Conservation (phyloP, 2,329 filamentous ascomycete genomes). For the Colletotrichum musicola region DNA sequence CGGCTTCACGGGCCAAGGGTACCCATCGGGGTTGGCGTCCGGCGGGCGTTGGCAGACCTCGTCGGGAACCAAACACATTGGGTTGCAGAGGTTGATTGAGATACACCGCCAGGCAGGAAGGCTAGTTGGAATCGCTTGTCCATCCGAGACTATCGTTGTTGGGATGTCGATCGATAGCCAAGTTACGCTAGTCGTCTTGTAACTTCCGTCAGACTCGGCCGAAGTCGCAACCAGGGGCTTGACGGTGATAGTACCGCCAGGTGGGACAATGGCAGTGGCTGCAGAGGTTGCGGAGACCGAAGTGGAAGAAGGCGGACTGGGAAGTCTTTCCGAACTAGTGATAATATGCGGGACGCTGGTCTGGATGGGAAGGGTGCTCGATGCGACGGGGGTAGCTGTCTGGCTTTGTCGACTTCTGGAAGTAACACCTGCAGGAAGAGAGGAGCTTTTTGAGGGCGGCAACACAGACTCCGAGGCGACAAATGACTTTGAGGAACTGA, state of each 20-base stretch:
- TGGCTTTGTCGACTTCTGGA: too few species aligned
- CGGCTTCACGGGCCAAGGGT: slow-evolving; percentile 21
- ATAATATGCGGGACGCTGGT: background rate
- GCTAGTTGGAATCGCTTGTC: background rate
- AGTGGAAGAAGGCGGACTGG: background rate
- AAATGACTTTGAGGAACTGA: background rate
- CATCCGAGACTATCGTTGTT: background rate
- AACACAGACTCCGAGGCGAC: background rate
- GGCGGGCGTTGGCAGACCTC: slow-evolving; percentile 6
- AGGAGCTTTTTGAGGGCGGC: background rate
- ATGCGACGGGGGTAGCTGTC: slow-evolving; percentile 10
- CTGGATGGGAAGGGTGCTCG: slow-evolving; percentile 17
- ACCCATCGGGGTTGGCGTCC: slow-evolving; percentile 2
- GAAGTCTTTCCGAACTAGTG: background rate
- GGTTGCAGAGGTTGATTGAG: slow-evolving; percentile 20
- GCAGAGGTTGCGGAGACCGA: background rate
- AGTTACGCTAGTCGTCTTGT: slow-evolving; percentile 23
- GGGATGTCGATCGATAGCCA: slow-evolving; percentile 33
- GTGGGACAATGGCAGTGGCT: background rate
- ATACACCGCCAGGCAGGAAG: slow-evolving; percentile 32
- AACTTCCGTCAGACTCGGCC: slow-evolving; percentile 8
- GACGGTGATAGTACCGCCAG: slow-evolving; percentile 15
- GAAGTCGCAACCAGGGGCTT: slow-evolving; percentile 19
- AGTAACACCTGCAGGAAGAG: background rate
- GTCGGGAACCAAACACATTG: slow-evolving; percentile 15